Evolutionary conservation across 1,284 basidiomycete genomes (phyloP), one percentile per base, ranked within the genome.

Genomic region (Leccinum subatratum): DNA sequence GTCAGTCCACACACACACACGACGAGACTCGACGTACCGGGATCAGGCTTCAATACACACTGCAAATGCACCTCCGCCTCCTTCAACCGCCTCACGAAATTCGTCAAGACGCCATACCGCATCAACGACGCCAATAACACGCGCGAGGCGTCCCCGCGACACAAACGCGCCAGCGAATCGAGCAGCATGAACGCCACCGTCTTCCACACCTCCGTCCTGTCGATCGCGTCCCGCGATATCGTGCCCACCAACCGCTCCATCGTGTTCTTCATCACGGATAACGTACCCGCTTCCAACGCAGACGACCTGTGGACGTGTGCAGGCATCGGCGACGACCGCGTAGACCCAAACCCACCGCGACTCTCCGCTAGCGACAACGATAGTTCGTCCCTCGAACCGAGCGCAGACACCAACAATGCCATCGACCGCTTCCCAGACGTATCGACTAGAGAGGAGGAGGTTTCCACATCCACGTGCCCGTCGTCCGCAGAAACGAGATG

Each of bases 161-260:
- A 90, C 1, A 93, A 75, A 69, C 90, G 80, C 64, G 90, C 83
- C 11, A 96, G 81, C 12, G 91, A 86, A 75, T 95, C 93, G 62
- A 96, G 81, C 6, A 94, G 81, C 79, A 94, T 92, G 75, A 95
- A 96, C 20, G 93, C 92, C 37, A 37, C 34, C 34, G 34, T 37
- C 34, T 37, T 37, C 34, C 34, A 37, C 34, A 37, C 95, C 89
- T 37, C 20, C 18, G n/a, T 54, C 51, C 34, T 12, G 8, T 12
- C 34, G 11, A 12, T 37, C 3, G 4, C 34, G 11, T 37, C 12
- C 12, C 94, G 85, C 48, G 93, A 89, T 32, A 98, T 82, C 18
- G 89, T 82, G 0, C 88, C 79, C 0, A 96, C 82, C 22, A 99
- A 80, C 4, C 91, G 85, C 67, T 97, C 96, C 65, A 88, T 81